These are phyloP conservation scores for Cotoneaster glaucophyllus DNA, from an alignment of 306 rosid genomes.

Conservation along the genomic window DNA sequence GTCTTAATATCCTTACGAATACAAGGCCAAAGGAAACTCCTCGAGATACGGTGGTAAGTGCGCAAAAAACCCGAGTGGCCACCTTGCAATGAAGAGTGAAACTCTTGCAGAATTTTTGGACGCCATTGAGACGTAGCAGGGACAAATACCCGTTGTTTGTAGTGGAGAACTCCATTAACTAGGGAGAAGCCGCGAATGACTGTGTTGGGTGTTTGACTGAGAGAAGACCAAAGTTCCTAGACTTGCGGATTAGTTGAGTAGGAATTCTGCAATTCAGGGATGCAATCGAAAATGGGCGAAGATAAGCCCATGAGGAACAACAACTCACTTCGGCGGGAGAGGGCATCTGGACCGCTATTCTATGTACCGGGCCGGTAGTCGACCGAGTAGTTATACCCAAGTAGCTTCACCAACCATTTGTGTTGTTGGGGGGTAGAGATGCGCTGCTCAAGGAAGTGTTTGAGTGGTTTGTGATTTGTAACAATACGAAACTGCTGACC, in stretches of 20 bases:
- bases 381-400: too few species aligned
- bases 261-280: fast-evolving
- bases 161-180: too few species aligned
- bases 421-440: not conserved
- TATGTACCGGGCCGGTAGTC: not conserved
- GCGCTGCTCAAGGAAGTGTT: not conserved
- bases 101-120: fast-evolving
- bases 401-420: too few species aligned
- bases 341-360: not conserved
- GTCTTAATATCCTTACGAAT: not conserved
- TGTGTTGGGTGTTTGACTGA: fast-evolving
- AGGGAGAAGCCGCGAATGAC: too few species aligned
- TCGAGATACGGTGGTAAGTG: fast-evolving
- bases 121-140: not conserved
- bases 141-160: too few species aligned
- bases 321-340: not conserved
- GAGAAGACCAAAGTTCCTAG: too few species aligned
- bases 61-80: not conserved
- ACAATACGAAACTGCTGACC: not conserved
- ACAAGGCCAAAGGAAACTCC: not conserved
- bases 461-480: not conserved
- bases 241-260: too few species aligned
- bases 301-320: not conserved
- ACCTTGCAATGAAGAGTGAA: not conserved
- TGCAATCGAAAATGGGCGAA: not conserved